These are phyloP conservation scores for Phaseolus coccineus DNA, from an alignment of 331 rosid genomes.

Conservation along the genomic window DNA sequence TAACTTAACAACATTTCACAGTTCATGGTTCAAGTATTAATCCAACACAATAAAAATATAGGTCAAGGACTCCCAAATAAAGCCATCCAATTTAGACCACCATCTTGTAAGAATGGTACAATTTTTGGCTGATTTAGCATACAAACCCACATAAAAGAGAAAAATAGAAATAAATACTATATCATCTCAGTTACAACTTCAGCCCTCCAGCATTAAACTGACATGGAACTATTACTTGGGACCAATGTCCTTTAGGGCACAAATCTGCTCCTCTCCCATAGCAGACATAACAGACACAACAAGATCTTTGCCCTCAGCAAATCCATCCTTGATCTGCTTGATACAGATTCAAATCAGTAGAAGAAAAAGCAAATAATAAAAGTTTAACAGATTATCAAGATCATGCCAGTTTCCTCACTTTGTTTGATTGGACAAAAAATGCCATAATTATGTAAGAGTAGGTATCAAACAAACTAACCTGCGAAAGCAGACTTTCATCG, in stretches of 20 bases:
- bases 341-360: slow-evolving; percentile 32
- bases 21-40: slow-evolving; percentile 33
- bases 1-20: slow-evolving; percentile 43
- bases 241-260: slow-evolving; percentile 87
- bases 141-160: slow-evolving; percentile 46
- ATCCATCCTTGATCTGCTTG: slow-evolving; percentile 96
- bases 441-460: neutral
- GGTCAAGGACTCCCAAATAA: slow-evolving; percentile 44
- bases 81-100: slow-evolving; percentile 50
- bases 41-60: slow-evolving; percentile 38
- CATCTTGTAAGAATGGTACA: slow-evolving; percentile 46
- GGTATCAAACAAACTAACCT: slow-evolving; percentile 56
- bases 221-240: slow-evolving; percentile 63
- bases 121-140: slow-evolving; percentile 38
- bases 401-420: neutral
- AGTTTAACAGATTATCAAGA: neutral
- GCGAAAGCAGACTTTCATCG: slow-evolving; percentile 83
- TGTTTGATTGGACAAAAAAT: neutral
- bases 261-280: slow-evolving; percentile 98
- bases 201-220: slow-evolving; percentile 31
- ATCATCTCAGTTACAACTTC: slow-evolving; percentile 38
- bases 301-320: slow-evolving; percentile 85
- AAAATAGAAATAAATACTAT: slow-evolving; percentile 18
- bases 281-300: slow-evolving; percentile 94
- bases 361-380: neutral